Base-by-base conservation (phyloP, 108 stramenopile species). In the Cyclotella kingstonii region DNA sequence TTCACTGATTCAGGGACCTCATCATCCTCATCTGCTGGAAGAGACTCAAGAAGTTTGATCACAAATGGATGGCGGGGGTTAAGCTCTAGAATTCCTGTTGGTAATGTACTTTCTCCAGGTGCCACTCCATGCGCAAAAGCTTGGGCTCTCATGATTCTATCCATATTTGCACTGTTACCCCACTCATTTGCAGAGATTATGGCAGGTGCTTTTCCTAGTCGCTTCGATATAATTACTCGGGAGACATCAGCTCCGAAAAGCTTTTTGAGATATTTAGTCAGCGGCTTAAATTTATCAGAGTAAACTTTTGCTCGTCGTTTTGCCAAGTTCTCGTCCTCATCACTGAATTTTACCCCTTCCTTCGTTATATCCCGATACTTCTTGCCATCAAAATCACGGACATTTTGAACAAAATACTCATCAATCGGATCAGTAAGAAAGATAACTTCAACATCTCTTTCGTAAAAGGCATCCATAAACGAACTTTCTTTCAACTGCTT, bases 1-100 rank as follows among this genome's bases (percentile, higher is more conserved):
- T 78, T 63, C 7, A 87, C 73, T 26, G 89, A 83, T 40, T 92
- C 76, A 25, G 88, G 69, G 29, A 87, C 85, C 44, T 85, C 78
- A 4, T 54, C 65, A 8, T 84, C 87, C 33, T 83, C 85, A 14
- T 81, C 87, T n/a, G 77, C 76, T 8, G 86, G 86, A 19, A 79
- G 46, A n/a, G 78, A 81, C 52, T 83, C 86, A 31, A 96, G 82
- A 30, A 99, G 87, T 75, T 95, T 91, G 57, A 79, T 59, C 29
- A 99, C 76, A 47, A 99, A 90, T 18, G 99, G 99, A 78, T 98
- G 98, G 42, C 99, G 91, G 25, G 99, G 99, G 82, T 99, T 99
- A 67, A 99, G 73, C 80, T 99, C 99, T 77, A 99, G 79, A 53
- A 89, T 91, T 76, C 91, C 78, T 10, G 94, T 76, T 17, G 81